Base-by-base conservation (phyloP, 441 rosid genomes). In the Adansonia gregorii region DNA sequence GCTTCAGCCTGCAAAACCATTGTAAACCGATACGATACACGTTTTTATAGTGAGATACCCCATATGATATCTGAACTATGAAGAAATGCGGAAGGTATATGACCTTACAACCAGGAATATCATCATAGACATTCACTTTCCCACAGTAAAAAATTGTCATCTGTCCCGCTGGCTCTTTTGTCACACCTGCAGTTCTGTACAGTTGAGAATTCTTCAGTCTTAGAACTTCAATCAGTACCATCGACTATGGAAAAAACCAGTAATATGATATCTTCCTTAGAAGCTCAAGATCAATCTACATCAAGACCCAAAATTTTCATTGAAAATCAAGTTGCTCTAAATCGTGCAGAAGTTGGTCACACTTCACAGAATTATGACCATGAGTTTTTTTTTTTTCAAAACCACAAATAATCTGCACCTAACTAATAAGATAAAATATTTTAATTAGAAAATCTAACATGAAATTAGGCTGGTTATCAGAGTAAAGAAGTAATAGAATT, bases 121-220 rank as follows among this genome's bases (percentile, higher is more conserved):
- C 83, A 78, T 84, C 89, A 48, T 84, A 86, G 54, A 84, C 86
- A 73, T 82, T 86, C 68, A 86, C 87, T 76, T 86, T 79, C 69
- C 89, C 89, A 65, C 85, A 31, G 80, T 86, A 86, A 78, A 86
- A 84, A 66, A 86, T 84, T 17, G 89, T 77, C 89, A 86, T 82
- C 72, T 86, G 89, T 56, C 84, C 84, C 17, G 63, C 56, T 3
- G 78, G 63, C 76, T 77, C 87, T 74, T 71, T 82, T 35, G 83
- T 72, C 35, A 79, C 49, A 24, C 67, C 73, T n/a, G 67, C 72
- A 61, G 24, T 65, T 80, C 92, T 84, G 85, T 59, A 67, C 70
- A 24, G 67, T 76, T 58, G 70, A 60, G 27, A 73, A 66, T 9
- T 31, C 60, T 67, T 79, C 69, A 72, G 75, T 70, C 61, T 79